Evolutionary conservation across 2,329 filamentous ascomycete species (phyloP).

Genomic region (Hansfordia pulvinata): DNA sequence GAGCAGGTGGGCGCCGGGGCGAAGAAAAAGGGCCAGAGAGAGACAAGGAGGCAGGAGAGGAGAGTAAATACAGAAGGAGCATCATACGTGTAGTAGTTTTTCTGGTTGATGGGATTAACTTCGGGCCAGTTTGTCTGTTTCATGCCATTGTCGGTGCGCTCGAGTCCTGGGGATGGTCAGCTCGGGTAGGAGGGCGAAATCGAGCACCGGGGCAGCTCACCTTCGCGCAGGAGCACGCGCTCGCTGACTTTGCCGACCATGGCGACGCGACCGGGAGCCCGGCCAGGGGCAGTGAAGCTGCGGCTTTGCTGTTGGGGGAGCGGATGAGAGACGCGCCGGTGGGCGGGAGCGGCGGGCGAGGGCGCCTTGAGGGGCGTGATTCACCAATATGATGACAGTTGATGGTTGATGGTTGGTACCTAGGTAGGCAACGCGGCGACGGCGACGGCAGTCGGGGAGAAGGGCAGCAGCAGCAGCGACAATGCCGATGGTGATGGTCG

Average conservation of each 20-base stretch:
- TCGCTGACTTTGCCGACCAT: slow-evolving; percentile 56
- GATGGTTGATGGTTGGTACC: too few species aligned
- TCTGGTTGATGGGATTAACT: slow-evolving; percentile 90
- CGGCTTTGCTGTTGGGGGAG: too few species aligned
- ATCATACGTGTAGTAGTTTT: slow-evolving; percentile 98
- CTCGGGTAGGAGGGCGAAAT: not conserved
- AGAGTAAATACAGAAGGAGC: slow-evolving; percentile 6
- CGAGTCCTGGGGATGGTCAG: slow-evolving; percentile 50
- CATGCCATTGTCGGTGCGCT: slow-evolving; percentile 97
- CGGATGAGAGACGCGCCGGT: too few species aligned
- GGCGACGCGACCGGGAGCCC: slow-evolving; percentile 5
- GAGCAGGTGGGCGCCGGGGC: too few species aligned
- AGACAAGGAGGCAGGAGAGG: not conserved
- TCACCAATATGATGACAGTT: too few species aligned
- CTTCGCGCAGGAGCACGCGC: slow-evolving; percentile 49
- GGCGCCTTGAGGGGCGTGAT: too few species aligned
- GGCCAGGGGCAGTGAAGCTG: too few species aligned
- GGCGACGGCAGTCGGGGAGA: too few species aligned
- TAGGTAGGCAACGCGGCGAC: too few species aligned
- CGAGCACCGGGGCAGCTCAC: slow-evolving; percentile 22
- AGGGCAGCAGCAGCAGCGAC: too few species aligned
- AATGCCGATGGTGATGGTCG: too few species aligned
- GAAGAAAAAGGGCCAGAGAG: not conserved
- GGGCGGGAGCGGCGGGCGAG: too few species aligned
- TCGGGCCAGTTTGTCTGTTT: slow-evolving; percentile 90